These are phyloP conservation scores for Blastobotrys peoriensis DNA, from an alignment of 805 yeast genomes.

Conservation along the genomic window DNA sequence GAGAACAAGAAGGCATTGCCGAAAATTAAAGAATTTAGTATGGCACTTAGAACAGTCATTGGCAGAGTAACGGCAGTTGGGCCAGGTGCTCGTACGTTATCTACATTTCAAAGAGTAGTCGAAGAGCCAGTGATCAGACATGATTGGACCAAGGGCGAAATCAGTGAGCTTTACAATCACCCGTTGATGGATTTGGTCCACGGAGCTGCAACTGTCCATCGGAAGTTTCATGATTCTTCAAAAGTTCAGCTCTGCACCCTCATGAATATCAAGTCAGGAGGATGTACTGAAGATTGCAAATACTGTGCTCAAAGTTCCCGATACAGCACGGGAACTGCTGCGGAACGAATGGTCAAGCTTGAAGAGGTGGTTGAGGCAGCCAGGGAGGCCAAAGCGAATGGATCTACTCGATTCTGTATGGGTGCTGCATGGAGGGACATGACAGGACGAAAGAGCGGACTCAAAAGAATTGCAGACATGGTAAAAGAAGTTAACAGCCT, in stretches of 20 bases:
- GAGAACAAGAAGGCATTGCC: no score
- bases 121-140: constrained; percentile 8
- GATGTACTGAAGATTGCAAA: constrained; percentile 76
- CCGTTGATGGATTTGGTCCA: constrained; percentile 59
- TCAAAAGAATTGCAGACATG: constrained; percentile 60
- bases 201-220: constrained; percentile 59
- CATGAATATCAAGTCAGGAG: constrained; percentile 71
- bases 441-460: constrained; percentile 66
- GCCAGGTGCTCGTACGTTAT: no score
- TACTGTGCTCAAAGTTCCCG: constrained; percentile 74
- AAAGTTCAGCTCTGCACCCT: constrained; percentile 73
- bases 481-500: constrained; percentile 55
- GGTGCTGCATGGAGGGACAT: constrained; percentile 89
- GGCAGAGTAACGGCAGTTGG: no score
- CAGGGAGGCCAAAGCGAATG: constrained; percentile 56
- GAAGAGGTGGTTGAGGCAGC: constrained; percentile 65
- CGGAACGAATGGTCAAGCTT: constrained; percentile 54
- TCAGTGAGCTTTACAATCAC: constrained; percentile 53
- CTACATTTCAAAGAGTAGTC: constrained; percentile 4
- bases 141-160: constrained; percentile 56
- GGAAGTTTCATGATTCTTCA: constrained; percentile 58
- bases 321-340: constrained; percentile 64
- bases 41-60: no score
- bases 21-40: no score
- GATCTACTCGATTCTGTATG: constrained; percentile 74